These are phyloP conservation scores for Quercus parvula DNA, from an alignment of 306 rosid genomes.

Conservation along the genomic window DNA sequence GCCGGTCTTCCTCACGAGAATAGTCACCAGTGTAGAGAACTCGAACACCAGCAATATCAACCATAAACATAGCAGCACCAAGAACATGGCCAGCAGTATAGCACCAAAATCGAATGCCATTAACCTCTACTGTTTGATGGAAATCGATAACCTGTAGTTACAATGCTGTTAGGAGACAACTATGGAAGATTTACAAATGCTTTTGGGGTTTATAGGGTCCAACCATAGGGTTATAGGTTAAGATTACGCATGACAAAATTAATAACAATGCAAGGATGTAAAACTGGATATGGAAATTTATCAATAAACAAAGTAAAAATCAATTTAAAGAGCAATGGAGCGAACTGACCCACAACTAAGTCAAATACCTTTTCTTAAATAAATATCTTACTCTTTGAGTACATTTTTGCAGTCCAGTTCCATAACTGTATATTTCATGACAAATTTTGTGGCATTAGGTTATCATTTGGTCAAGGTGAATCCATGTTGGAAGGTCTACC, in stretches of 20 bases:
- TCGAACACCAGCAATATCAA: conserved; percentile 91
- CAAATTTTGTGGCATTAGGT: not conserved
- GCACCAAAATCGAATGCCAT: conserved; percentile 95
- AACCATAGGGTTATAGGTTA: not conserved
- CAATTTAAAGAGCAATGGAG: not conserved
- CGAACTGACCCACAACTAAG: not conserved
- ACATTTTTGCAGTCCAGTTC: not conserved
- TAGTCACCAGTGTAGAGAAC: conserved; percentile 96
- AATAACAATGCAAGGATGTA: not conserved
- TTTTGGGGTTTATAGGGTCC: not conserved
- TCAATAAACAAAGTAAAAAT: not conserved
- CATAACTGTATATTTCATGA: not conserved
- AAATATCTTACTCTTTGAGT: too few relatives aligned
- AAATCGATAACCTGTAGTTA: conserved; percentile 86
- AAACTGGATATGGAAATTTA: not conserved
- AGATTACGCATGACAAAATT: not conserved
- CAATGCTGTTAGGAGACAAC: conserved; percentile 13
- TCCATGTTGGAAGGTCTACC: too few relatives aligned
- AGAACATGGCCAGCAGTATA: conserved; percentile 97
- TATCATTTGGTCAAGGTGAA: too few relatives aligned
- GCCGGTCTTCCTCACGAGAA: conserved; percentile 96
- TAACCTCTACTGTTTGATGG: conserved; percentile 92
- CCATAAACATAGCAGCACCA: conserved; percentile 99
- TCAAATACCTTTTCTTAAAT: not conserved
- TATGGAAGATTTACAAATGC: not conserved